Percentiles rank a stretch among this genome's conserved stretches.
Conservation (phyloP, 331 rosid genomes). For the Stylosanthes scabra region DNA sequence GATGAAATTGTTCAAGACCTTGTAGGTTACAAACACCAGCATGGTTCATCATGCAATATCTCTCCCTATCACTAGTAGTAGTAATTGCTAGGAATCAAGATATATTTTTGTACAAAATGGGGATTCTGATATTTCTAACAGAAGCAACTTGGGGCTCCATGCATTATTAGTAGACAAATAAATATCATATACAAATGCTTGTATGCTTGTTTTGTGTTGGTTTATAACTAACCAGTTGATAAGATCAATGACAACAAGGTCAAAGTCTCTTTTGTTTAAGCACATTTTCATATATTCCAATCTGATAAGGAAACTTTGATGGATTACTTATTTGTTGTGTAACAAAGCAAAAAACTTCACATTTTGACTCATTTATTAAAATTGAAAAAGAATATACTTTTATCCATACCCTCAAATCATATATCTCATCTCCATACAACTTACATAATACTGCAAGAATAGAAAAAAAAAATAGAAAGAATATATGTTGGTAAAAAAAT, state of each 20-base stretch:
- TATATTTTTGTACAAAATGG: conserved; percentile 60
- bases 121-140: conserved; percentile 34
- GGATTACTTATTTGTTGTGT: background rate
- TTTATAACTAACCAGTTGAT: background rate
- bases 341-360: background rate
- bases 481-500: background rate
- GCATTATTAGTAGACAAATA: conserved; percentile 39
- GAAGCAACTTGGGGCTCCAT: conserved; percentile 18
- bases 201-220: background rate
- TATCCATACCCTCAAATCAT: conserved; percentile 3
- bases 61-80: background rate
- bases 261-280: background rate
- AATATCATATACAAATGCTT: conserved; percentile 12
- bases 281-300: background rate
- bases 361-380: background rate
- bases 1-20: conserved; percentile 73
- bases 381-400: background rate
- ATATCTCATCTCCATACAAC: conserved; percentile 13
- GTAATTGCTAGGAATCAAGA: conserved; percentile 14
- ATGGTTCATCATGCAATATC: background rate
- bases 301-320: too few relatives aligned
- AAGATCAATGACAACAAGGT: background rate
- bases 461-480: background rate
- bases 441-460: conserved; percentile 13
- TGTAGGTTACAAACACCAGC: conserved; percentile 47